Percentiles rank a stretch among this genome's conserved stretches.
phyloP scores from a whole-genome alignment of 2,329 filamentous ascomycete genomes.

The Calonectria hongkongensis region DNA sequence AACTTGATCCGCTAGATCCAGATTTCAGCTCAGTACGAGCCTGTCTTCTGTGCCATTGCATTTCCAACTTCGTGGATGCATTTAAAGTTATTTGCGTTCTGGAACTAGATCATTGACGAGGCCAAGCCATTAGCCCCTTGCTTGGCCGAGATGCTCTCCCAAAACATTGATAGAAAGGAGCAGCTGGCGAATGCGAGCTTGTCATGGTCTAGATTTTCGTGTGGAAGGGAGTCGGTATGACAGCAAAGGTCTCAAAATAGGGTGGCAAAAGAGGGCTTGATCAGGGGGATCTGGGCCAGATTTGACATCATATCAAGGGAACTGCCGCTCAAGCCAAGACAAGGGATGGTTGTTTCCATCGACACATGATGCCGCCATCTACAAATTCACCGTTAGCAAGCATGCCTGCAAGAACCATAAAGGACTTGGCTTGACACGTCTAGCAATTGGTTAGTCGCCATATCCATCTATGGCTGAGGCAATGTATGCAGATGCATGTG shows the following conservation, averaged over 20 bases:
- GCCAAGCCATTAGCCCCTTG: background rate
- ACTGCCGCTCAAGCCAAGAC: background rate
- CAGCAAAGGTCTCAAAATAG: background rate
- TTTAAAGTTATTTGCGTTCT: conserved; percentile 16
- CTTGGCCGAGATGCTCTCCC: background rate
- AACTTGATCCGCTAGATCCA: background rate
- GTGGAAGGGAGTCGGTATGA: background rate
- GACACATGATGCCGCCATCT: background rate
- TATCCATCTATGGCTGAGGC: background rate
- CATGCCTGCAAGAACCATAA: background rate
- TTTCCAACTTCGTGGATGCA: background rate
- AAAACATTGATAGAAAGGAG: background rate
- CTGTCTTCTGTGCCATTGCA: background rate
- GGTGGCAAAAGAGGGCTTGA: conserved; percentile 22
- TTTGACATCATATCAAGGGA: background rate
- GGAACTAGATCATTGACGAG: conserved; percentile 7
- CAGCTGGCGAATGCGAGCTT: background rate
- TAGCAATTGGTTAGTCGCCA: background rate
- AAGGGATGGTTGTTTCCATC: background rate
- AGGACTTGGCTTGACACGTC: background rate
- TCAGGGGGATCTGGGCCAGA: background rate
- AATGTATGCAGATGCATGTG: background rate
- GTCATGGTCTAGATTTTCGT: background rate
- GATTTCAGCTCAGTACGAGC: conserved; percentile 4
- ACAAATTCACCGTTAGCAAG: background rate